Evolutionary conservation across 1,284 basidiomycete genomes (phyloP), one percentile per base, ranked within the genome.

Genomic region (Athelia sp.): DNA sequence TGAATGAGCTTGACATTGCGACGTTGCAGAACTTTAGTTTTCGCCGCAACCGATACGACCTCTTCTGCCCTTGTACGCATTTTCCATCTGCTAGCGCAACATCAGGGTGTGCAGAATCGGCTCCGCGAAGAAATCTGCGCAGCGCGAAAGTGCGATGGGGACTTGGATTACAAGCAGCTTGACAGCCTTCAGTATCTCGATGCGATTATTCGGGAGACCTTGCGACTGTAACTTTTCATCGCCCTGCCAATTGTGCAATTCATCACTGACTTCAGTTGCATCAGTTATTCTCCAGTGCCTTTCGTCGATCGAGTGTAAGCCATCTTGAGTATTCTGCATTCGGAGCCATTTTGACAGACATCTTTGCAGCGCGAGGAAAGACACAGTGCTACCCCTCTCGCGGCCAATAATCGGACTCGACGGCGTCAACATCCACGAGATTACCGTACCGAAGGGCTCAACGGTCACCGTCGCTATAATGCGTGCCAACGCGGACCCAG

Each of bases 11-110:
- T 21, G 45, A 15, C 22, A 21, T 21, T 29, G 14, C 35, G 13
- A 26, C 17, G 38, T 18, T 40, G 11, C 47, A 74, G 74, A 4
- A 65, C 70, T 1, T 60, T 78, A 24, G 70, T 67, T 0, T 76
- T 77, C 55, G 74, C 72, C 3, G 75, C 70, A 1, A 71, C 72
- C 50, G 74, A 76, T 52, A 74, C 72, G 6, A 68, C 70, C 2
- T 67, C 70, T 2, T 70, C 70, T 3, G 59, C 64, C 2, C 52
- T 75, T 35, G 69, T 70, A 19, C 63, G 72, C 2, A 64, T 71
- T 26, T 54, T 73, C 9, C 56, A 68, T 49, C 53, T 67, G 36
- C 57, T 75, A 23, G 55, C 67, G 1, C 48, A 45, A 2, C 54
- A 68, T 48, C 58, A 53, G 9, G 60, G 64, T 19, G 54, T 69